Conservation (phyloP, 2,329 filamentous ascomycete genomes). For the Lachnellula willkommii region DNA sequence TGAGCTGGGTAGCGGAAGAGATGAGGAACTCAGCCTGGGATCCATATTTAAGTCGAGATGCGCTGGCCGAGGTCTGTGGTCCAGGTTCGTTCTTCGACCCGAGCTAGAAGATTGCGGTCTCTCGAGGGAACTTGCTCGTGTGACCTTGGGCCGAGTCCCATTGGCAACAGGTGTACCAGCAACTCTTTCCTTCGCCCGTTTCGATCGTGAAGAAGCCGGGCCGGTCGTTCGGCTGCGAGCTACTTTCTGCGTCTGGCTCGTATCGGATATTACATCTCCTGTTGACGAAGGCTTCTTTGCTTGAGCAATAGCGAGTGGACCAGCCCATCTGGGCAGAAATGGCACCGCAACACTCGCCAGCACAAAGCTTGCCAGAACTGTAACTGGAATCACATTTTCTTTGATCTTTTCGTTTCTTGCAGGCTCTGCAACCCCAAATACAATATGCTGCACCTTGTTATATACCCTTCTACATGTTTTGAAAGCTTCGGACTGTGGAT, state of each 20-base stretch:
- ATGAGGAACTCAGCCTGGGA: conserved; percentile 62
- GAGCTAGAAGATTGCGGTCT: conserved; percentile 23
- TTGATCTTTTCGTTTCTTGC: conserved; percentile 68
- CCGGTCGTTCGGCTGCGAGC: conserved; percentile 66
- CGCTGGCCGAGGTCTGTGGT: conserved; percentile 24
- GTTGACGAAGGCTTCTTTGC: conserved; percentile 66
- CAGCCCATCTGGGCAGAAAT: conserved; percentile 70
- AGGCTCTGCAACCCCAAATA: conserved; percentile 70
- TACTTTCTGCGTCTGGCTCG: conserved; percentile 47
- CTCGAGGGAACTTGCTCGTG: conserved; percentile 22
- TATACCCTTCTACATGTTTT: conserved; percentile 78
- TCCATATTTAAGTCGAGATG: conserved; percentile 40
- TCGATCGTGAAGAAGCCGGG: conserved; percentile 39
- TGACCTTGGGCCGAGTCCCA: conserved; percentile 20
- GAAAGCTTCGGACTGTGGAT: conserved; percentile 71
- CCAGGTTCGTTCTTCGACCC: conserved; percentile 18
- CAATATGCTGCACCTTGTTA: conserved; percentile 83
- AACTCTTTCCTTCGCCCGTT: conserved; percentile 43
- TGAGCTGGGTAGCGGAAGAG: conserved; percentile 58
- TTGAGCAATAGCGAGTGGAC: conserved; percentile 75
- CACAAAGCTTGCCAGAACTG: conserved; percentile 74
- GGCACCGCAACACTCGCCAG: conserved; percentile 71
- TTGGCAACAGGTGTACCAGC: conserved; percentile 28
- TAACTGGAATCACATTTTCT: conserved; percentile 75
- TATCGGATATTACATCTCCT: conserved; percentile 57